Evolutionary conservation across 2,329 filamentous ascomycete species (phyloP).

Genomic region (Aureobasidium sp.): DNA sequence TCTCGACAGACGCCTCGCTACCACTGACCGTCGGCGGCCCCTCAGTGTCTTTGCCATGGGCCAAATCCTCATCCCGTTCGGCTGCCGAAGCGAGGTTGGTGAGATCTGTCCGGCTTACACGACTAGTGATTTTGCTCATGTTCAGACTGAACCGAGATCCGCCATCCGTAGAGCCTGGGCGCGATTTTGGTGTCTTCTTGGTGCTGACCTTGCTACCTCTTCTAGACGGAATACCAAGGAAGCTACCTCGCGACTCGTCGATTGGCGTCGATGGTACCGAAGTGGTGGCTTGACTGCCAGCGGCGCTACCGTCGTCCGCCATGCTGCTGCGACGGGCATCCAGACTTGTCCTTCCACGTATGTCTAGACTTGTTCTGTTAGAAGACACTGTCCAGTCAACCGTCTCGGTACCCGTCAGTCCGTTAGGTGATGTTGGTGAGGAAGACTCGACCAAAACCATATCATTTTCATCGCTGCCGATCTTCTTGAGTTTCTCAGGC

Average conservation of each 20-base stretch:
- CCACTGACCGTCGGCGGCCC: neutral
- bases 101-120: conserved; percentile 7
- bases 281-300: conserved; percentile 19
- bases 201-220: conserved; percentile 22
- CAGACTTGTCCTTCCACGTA: conserved; percentile 25
- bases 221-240: conserved; percentile 25
- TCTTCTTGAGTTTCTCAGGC: conserved; percentile 13
- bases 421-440: conserved; percentile 14
- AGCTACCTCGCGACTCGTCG: conserved; percentile 31
- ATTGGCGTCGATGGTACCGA: conserved; percentile 34
- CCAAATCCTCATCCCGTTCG: neutral
- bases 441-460: conserved; percentile 15
- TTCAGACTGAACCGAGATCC: conserved; percentile 34
- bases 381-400: conserved; percentile 17
- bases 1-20: conserved; percentile 11
- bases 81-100: neutral
- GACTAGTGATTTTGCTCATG: conserved; percentile 27
- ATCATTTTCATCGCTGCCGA: conserved; percentile 14
- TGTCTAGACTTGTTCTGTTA: conserved; percentile 24
- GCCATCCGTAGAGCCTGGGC: conserved; percentile 25
- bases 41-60: neutral
- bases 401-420: conserved; percentile 6
- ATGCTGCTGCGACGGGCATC: conserved; percentile 33
- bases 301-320: conserved; percentile 30
- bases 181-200: conserved; percentile 28